Base-by-base conservation (phyloP, 257 asterid species). In the Echium plantagineum region DNA sequence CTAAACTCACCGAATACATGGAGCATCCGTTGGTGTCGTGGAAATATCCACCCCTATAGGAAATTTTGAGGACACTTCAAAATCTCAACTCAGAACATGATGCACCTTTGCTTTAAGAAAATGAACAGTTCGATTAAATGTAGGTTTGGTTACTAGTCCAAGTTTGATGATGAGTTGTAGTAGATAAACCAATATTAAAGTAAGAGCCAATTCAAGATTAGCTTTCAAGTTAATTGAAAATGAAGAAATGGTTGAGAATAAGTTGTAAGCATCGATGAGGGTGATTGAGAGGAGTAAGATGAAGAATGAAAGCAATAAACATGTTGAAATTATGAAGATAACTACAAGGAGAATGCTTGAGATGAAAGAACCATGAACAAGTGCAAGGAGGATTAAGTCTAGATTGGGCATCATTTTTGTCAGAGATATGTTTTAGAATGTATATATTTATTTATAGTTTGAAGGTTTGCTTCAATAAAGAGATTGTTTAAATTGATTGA, bases 281-380 rank as follows among this genome's bases (percentile, higher is more conserved):
- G 70, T 38, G 7, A 71, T 38, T 12, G 60, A 15, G 12, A 81
- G 55, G 21, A 75, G 64, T 60, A 57, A 9, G 60, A 66, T 32
- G 9, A 64, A 67, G 31, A 73, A 54, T 7, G 69, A 60, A 18
- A 66, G 54, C 6, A 74, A 32, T 18, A 77, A 74, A 42, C 62
- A 72, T 24, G 66, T 28, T 7, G 59, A 66, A 66, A 72, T 51
- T 32, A 55, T 15, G 21, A 69, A 64, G 46, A 67, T 54, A 17
- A 53, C 56, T 17, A 78, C 52, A 48, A 75, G 72, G 24, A 74
- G 53, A 26, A 70, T 15, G n/a, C 61, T 60, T 22, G 72, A 71
- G 60, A 74, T 21, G 66, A 69, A 49, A 5, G 70, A 73, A 62
- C 72, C 75, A 24, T 75, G 74, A 55, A 80, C 58, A 61, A 80